Percentiles rank a stretch among this genome's conserved stretches.
phyloP scores from a whole-genome alignment of 345 rosid species.

The Eucalyptus lansdowneana region DNA sequence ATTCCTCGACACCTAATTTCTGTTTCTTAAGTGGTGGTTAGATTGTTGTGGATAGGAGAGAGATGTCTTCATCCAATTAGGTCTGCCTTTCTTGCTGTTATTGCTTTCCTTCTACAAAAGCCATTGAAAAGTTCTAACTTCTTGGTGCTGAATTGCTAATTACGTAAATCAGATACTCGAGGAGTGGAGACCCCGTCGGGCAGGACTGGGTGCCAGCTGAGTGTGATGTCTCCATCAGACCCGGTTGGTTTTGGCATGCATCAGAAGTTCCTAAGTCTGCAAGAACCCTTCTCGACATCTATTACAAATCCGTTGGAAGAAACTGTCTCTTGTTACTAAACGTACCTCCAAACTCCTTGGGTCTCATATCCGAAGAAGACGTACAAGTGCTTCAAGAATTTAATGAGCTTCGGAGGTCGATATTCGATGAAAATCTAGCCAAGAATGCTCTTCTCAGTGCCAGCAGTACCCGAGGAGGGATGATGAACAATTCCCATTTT shows the following conservation, averaged over 20 bases:
- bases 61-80: not conserved
- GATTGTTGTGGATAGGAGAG: not conserved
- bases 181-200: slow-evolving; percentile 54
- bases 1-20: not conserved
- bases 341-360: slow-evolving; percentile 83
- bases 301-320: slow-evolving; percentile 73
- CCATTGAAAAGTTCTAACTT: not conserved
- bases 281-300: slow-evolving; percentile 50
- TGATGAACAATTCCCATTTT: slow-evolving; percentile 4
- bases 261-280: slow-evolving; percentile 74
- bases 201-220: slow-evolving; percentile 87
- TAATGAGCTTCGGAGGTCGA: slow-evolving; percentile 26
- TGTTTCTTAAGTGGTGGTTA: not conserved
- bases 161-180: slow-evolving; percentile 33
- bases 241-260: slow-evolving; percentile 96
- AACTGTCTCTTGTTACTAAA: slow-evolving; percentile 70
- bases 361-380: slow-evolving; percentile 70
- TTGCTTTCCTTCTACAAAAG: not conserved
- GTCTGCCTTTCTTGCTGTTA: not conserved
- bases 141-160: not conserved
- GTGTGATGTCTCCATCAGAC: slow-evolving; percentile 85
- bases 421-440: slow-evolving; percentile 58
- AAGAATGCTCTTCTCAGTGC: slow-evolving; percentile 21
- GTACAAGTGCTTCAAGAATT: slow-evolving; percentile 59
- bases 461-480: slow-evolving; percentile 48